Percentiles rank a stretch among this genome's conserved stretches.
phyloP scores from a whole-genome alignment of 371 early-diverging fungal genomes.

The Lichtheimia corymbifera region DNA sequence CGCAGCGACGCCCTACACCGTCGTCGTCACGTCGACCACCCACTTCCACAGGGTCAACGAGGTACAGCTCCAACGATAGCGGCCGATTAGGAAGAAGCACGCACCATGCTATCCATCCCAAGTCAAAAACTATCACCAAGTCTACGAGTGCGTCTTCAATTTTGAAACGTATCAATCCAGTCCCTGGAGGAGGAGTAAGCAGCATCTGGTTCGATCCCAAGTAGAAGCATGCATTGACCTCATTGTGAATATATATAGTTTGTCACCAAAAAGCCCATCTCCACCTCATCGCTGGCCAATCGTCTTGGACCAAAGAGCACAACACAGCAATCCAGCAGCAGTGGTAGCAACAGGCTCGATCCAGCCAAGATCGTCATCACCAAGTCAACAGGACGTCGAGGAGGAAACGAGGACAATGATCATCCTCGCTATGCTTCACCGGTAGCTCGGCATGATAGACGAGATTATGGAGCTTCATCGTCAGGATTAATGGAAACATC shows the following conservation, averaged over 20 bases:
- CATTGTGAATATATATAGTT: background rate
- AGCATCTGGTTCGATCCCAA: background rate
- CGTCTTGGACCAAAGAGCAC: background rate
- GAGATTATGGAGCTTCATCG: background rate
- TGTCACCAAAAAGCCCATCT: background rate
- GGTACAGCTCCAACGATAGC: background rate
- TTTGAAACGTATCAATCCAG: background rate
- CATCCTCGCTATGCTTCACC: too few species aligned
- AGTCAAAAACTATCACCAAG: background rate
- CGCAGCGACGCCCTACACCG: background rate
- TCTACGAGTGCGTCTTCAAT: background rate
- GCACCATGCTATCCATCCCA: background rate
- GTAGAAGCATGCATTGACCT: background rate
- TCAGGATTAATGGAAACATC: background rate
- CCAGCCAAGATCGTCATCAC: slow-evolving; percentile 22
- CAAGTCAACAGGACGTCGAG: slow-evolving; percentile 1
- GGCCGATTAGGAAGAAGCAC: background rate
- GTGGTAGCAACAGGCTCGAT: slow-evolving; percentile 6
- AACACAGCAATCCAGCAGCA: background rate
- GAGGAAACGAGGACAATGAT: too few species aligned
- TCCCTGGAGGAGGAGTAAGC: background rate
- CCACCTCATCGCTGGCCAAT: background rate
- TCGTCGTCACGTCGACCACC: background rate
- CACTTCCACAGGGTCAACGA: background rate
- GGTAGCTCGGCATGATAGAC: background rate